Conservation (phyloP, 73 alveolate genomes). For the Uronychia binucleata region DNA sequence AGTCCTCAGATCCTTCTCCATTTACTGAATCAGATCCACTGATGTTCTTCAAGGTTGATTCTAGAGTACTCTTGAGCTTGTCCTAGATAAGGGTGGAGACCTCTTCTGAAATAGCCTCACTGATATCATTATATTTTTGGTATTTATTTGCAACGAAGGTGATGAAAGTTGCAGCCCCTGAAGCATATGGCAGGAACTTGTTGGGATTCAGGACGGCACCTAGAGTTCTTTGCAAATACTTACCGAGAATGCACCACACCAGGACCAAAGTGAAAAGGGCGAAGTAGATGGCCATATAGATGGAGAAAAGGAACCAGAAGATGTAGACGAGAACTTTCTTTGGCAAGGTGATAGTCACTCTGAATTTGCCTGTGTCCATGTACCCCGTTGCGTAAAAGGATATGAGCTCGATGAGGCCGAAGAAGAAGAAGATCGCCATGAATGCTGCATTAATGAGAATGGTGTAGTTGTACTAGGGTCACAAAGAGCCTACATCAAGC, state of each 20-base stretch:
- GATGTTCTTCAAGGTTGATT: no score
- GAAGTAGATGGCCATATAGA: conserved; percentile 4
- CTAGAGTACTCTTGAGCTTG: no score
- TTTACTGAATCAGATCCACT: no score
- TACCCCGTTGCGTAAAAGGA: conserved; percentile 11
- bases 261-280: conserved; percentile 4
- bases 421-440: neutral
- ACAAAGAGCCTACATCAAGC: neutral
- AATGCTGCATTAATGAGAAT: no score
- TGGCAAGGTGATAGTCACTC: neutral
- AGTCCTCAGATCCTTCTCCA: no score
- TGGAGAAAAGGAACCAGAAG: conserved; percentile 8
- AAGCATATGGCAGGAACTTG: conserved; percentile 22
- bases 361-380: conserved; percentile 7
- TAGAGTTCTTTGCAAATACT: neutral
- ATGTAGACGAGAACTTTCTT: neutral
- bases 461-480: neutral
- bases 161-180: neutral
- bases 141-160: neutral
- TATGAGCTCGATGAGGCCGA: conserved; percentile 9
- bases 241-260: conserved; percentile 18
- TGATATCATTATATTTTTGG: neutral
- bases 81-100: neutral
- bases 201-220: conserved; percentile 22
- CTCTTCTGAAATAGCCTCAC: neutral